Percentiles rank a stretch among this genome's conserved stretches.
phyloP scores from a whole-genome alignment of 306 rosid species.

The Herpetospermum pedunculosum region DNA sequence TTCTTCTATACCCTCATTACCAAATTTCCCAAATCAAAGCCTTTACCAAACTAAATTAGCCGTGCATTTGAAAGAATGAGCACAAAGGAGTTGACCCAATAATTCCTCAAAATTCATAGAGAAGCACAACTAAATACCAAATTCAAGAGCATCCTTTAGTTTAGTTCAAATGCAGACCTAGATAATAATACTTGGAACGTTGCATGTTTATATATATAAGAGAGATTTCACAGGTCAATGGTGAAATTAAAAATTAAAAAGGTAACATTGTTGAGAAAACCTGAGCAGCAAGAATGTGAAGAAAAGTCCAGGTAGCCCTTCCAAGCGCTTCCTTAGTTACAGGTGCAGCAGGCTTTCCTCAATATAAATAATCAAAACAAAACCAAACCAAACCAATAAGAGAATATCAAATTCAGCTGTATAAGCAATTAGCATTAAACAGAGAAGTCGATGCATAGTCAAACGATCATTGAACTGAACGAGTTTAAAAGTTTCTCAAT shows the following conservation, averaged over 20 bases:
- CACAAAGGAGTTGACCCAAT: not conserved
- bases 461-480: not conserved
- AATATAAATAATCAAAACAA: conserved; percentile 10
- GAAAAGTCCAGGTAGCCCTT: conserved; percentile 89
- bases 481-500: not conserved
- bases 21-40: not conserved
- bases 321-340: conserved; percentile 75
- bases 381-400: not conserved
- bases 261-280: conserved; percentile 23
- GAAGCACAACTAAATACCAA: not conserved
- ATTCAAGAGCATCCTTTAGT: not conserved
- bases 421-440: not conserved
- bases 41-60: not conserved
- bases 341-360: conserved; percentile 47
- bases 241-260: not conserved
- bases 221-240: not conserved
- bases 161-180: not conserved
- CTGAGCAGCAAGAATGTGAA: conserved; percentile 96
- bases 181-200: not conserved
- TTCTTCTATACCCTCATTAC: not conserved
- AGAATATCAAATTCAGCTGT: not conserved
- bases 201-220: no score
- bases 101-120: not conserved
- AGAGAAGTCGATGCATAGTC: not conserved
- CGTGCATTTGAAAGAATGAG: not conserved